Percentiles rank a stretch among this genome's conserved stretches.
These are phyloP conservation scores for Magnolia kwangsiensis DNA, from an alignment of 164 flowering plant genomes.

Conservation along the genomic window DNA sequence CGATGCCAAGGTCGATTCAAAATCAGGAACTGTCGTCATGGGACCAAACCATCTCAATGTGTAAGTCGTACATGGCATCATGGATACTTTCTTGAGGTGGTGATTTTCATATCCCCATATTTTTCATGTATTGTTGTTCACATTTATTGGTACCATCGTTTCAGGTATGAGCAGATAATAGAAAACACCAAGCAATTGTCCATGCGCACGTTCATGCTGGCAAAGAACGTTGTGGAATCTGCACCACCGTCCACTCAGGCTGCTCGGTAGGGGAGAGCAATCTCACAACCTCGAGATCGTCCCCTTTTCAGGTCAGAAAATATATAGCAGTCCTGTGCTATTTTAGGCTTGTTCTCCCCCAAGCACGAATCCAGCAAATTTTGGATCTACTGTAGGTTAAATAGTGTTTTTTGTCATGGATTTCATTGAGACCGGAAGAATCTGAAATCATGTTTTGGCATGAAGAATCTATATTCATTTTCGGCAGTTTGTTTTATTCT, in stretches of 20 bases:
- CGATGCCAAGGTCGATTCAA: constrained; percentile 84
- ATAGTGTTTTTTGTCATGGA: too few relatives aligned
- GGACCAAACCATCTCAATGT: constrained; percentile 76
- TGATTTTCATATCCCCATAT: neutral
- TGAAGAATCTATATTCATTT: too few relatives aligned
- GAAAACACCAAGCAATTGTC: constrained; percentile 81
- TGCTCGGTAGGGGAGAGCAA: constrained; percentile 34
- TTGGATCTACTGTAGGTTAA: too few relatives aligned
- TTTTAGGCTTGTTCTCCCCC: too few relatives aligned
- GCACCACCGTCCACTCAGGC: constrained; percentile 49
- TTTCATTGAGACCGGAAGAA: too few relatives aligned
- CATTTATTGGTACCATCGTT: neutral
- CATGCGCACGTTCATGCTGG: constrained; percentile 72
- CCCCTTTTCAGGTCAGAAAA: neutral
- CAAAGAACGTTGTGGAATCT: constrained; percentile 67
- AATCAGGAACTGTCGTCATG: constrained; percentile 81
- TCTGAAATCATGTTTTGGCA: too few relatives aligned
- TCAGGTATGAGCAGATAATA: constrained; percentile 89
- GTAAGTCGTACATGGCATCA: constrained; percentile 44
- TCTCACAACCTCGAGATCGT: neutral
- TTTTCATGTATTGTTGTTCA: neutral
- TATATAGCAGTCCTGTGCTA: too few relatives aligned
- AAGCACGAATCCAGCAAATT: too few relatives aligned
- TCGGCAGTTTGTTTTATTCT: too few relatives aligned
- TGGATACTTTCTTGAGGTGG: neutral